Conservation (phyloP, 2,329 filamentous ascomycete genomes). For the Penicillium sp. region DNA sequence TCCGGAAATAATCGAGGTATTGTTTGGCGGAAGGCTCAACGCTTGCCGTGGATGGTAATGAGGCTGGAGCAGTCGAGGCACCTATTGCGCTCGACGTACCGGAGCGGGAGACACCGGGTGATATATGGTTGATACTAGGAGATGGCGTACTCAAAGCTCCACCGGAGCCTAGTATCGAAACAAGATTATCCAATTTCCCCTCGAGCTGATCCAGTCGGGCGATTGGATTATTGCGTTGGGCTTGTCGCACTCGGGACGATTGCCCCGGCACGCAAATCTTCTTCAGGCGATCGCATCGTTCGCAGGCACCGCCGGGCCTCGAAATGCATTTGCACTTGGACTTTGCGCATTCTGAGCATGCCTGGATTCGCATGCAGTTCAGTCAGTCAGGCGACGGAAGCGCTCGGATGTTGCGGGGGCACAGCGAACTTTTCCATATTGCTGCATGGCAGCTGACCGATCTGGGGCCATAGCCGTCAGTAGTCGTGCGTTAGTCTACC, state of each 20-base stretch:
- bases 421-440: conserved; percentile 4
- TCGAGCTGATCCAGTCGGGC: conserved; percentile 26
- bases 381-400: not conserved
- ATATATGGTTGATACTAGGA: not conserved
- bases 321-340: conserved; percentile 31
- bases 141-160: conserved; percentile 17
- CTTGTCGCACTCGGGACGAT: conserved; percentile 34
- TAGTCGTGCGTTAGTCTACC: not conserved
- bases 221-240: conserved; percentile 17
- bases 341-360: conserved; percentile 28
- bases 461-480: not conserved
- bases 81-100: not conserved
- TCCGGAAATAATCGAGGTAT: conserved; percentile 47
- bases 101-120: not conserved
- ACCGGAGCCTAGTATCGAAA: conserved; percentile 15
- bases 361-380: not conserved
- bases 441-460: not conserved
- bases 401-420: not conserved
- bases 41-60: not conserved
- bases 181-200: conserved; percentile 31
- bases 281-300: conserved; percentile 47
- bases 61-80: not conserved
- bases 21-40: conserved; percentile 35
- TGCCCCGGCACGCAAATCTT: conserved; percentile 44
- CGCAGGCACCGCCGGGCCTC: conserved; percentile 13